Evolutionary conservation across 306 rosid genomes (phyloP).

Genomic region (Cucurbita argyrosperma): DNA sequence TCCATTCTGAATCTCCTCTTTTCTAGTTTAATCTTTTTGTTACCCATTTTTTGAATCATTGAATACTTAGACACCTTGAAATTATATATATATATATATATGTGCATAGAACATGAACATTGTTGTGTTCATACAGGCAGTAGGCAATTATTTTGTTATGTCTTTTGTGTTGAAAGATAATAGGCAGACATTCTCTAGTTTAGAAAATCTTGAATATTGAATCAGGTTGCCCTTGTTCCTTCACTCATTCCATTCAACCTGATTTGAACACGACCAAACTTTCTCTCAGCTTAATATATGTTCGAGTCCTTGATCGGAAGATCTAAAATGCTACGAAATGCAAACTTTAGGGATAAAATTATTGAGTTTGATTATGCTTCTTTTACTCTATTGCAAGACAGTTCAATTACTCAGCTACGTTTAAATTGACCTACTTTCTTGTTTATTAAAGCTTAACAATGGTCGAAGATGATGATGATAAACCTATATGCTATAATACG

Average conservation of each 20-base stretch:
- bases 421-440: no score
- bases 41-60: not conserved
- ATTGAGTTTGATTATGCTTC: no score
- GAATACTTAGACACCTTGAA: not conserved
- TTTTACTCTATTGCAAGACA: no score
- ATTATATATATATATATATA: not conserved
- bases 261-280: not conserved
- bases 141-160: not conserved
- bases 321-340: no score
- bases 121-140: not conserved
- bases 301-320: no score
- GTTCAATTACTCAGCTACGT: no score
- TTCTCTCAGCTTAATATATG: no score
- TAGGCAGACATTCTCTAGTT: not conserved
- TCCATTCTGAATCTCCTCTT: not conserved
- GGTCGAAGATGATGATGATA: no score
- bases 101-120: not conserved
- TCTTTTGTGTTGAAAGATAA: not conserved
- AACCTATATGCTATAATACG: no score
- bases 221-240: not conserved
- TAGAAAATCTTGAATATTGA: not conserved
- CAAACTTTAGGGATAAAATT: no score
- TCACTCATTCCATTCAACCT: not conserved
- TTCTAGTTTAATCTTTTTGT: not conserved
- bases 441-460: no score